Conservation (phyloP, 495 filamentous ascomycete genomes). For the Chaetomium tenue region DNA sequence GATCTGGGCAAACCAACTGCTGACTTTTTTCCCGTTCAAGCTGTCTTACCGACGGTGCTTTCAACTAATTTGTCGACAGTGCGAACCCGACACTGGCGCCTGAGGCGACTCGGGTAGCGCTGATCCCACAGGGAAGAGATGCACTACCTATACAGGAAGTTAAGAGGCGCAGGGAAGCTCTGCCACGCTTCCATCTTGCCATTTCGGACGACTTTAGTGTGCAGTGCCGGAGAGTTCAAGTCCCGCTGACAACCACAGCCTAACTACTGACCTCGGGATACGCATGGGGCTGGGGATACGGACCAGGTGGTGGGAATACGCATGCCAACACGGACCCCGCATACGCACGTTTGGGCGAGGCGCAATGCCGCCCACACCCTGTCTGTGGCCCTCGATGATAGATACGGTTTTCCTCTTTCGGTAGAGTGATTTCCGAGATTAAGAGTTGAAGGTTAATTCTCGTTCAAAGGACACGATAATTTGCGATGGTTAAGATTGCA, state of each 20-base stretch:
- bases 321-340: no score
- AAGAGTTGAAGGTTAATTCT: not conserved
- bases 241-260: not conserved
- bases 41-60: not conserved
- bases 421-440: not conserved
- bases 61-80: not conserved
- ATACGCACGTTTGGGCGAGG: not conserved
- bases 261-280: not conserved
- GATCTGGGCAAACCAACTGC: not conserved
- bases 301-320: no score
- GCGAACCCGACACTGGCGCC: not conserved
- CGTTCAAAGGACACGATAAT: not conserved
- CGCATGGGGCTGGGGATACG: not conserved
- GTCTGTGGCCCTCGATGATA: not conserved
- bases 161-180: constrained; percentile 6
- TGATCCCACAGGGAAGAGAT: not conserved
- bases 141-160: no score
- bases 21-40: not conserved
- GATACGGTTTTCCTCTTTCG: not conserved
- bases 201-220: not conserved
- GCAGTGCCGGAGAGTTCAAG: not conserved
- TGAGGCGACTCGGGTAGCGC: not conserved
- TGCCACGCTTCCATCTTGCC: constrained; percentile 1
- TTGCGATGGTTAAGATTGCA: not conserved
- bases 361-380: no score